These are phyloP conservation scores for Vachellia collinsii DNA, from an alignment of 306 rosid species.

Conservation along the genomic window DNA sequence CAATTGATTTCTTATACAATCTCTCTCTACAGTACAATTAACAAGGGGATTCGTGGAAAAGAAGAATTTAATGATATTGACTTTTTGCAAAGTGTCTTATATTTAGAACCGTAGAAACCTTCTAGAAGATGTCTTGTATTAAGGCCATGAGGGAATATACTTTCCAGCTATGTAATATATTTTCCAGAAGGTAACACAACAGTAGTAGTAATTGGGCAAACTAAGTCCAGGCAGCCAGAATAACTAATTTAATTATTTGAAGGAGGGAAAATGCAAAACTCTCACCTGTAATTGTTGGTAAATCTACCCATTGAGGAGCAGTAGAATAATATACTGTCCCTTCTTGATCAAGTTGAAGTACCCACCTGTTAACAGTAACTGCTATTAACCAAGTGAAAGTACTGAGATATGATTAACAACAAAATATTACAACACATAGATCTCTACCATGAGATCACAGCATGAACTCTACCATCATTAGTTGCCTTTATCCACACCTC, in stretches of 20 bases:
- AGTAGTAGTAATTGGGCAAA: conserved; percentile 13
- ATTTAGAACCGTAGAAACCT: no score
- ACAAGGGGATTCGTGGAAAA: no score
- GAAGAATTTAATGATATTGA: no score
- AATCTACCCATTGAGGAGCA: conserved; percentile 81
- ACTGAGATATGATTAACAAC: not conserved
- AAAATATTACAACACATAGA: conserved; percentile 23
- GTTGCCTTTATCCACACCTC: conserved; percentile 66
- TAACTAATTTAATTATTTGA: conserved; percentile 26
- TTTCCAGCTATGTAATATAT: conserved; percentile 19
- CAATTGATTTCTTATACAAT: no score
- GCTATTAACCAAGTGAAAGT: conserved; percentile 12
- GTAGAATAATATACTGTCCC: conserved; percentile 87
- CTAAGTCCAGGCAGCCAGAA: not conserved
- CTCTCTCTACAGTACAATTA: no score
- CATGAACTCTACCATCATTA: conserved; percentile 73
- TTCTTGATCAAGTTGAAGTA: conserved; percentile 85
- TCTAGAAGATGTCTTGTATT: no score
- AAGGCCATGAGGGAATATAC: not conserved
- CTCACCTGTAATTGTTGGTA: conserved; percentile 53
- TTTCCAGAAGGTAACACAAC: conserved; percentile 20
- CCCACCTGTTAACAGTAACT: conserved; percentile 66
- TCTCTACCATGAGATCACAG: conserved; percentile 83
- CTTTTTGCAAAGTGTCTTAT: no score
- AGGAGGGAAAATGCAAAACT: not conserved